A percentile compares a stretch with the other conserved stretches of the same genome.
phyloP scores from a whole-genome alignment of 805 yeast genomes.

The Saitoella complicata region DNA sequence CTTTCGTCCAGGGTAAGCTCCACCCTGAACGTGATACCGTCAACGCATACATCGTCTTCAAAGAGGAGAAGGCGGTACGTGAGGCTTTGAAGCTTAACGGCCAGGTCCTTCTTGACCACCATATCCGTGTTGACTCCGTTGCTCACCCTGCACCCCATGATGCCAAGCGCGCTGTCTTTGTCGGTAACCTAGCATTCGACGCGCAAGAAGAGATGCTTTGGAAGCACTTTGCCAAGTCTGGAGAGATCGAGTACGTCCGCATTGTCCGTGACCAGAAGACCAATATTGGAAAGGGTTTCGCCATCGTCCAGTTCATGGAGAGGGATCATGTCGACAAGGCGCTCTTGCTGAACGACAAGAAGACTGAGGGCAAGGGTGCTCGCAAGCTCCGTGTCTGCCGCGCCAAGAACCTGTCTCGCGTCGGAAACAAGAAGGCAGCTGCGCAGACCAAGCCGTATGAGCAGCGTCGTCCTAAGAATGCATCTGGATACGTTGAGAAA shows the following conservation, averaged over 20 bases:
- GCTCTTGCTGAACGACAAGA: constrained; percentile 55
- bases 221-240: constrained; percentile 53
- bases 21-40: constrained; percentile 65
- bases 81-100: constrained; percentile 45
- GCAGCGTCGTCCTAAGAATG: constrained; percentile 11
- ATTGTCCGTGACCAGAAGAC: constrained; percentile 84
- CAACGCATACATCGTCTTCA: constrained; percentile 77
- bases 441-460: constrained; percentile 9
- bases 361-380: constrained; percentile 24
- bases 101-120: constrained; percentile 48
- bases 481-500: constrained; percentile 14
- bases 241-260: constrained; percentile 75
- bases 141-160: constrained; percentile 74
- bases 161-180: constrained; percentile 67
- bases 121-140: constrained; percentile 82
- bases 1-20: constrained; percentile 63
- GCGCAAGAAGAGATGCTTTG: constrained; percentile 81
- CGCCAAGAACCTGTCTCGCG: constrained; percentile 30
- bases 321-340: constrained; percentile 65
- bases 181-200: constrained; percentile 88
- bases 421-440: constrained; percentile 2
- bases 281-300: constrained; percentile 93
- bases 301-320: constrained; percentile 71
- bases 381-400: constrained; percentile 67
- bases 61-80: constrained; percentile 30